These are phyloP conservation scores for Chytridium lagenaria DNA, from an alignment of 371 early-diverging fungal genomes.

Conservation along the genomic window DNA sequence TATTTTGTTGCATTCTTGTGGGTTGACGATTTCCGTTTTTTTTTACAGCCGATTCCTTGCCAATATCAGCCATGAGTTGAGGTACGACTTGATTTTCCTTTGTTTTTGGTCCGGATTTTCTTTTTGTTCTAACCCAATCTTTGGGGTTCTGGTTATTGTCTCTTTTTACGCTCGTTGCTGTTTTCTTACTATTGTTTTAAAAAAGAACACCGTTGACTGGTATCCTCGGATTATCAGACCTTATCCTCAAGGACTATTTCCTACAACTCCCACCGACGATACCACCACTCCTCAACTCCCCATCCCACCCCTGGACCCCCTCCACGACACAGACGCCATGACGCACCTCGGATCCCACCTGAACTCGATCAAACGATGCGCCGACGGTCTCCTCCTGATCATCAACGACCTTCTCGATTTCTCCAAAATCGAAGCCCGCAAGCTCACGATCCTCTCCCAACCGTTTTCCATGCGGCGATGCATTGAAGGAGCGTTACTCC, in stretches of 20 bases:
- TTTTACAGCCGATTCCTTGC: neutral
- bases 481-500: neutral
- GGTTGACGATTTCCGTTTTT: no score
- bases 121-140: no score
- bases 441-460: neutral
- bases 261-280: no score
- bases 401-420: constrained; percentile 12
- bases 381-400: neutral
- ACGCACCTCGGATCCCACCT: neutral
- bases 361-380: neutral
- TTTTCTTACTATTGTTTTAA: no score
- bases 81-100: neutral
- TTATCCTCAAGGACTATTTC: no score
- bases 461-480: neutral
- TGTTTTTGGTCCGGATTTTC: no score
- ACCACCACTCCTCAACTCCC: no score
- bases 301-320: no score
- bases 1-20: no score
- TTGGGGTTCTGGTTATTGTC: no score
- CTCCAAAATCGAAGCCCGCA: constrained; percentile 8
- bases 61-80: constrained; percentile 1
- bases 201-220: neutral
- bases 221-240: neutral
- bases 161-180: no score
- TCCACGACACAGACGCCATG: no score